phyloP scores from a whole-genome alignment of 2,329 filamentous ascomycete species.

The Hymenoscyphus infarciens region DNA sequence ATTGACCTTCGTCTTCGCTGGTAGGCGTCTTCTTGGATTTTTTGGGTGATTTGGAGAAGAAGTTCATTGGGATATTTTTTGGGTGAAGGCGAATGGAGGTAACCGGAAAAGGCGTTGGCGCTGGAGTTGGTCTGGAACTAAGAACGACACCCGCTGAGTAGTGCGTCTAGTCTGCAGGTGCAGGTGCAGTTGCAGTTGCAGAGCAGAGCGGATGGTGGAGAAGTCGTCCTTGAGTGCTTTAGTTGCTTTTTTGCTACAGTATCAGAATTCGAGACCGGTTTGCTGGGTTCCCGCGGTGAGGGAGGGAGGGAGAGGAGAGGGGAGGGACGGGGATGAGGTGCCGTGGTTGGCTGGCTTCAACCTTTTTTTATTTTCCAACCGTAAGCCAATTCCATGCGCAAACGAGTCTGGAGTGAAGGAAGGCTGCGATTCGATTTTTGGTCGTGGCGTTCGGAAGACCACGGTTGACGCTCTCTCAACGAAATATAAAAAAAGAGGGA shows the following conservation, averaged over 20 bases:
- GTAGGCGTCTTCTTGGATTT: slow-evolving; percentile 34
- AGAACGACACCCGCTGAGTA: slow-evolving; percentile 2
- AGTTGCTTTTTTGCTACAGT: no score
- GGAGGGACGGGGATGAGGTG: neutral
- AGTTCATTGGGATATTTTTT: slow-evolving; percentile 30
- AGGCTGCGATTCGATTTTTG: neutral
- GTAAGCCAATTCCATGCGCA: slow-evolving; percentile 7
- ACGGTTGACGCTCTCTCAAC: neutral
- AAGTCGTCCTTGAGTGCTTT: neutral
- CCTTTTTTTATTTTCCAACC: neutral
- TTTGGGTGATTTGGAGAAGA: slow-evolving; percentile 37
- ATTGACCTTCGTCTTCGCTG: slow-evolving; percentile 27
- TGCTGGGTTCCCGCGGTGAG: slow-evolving; percentile 7
- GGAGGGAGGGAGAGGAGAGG: neutral
- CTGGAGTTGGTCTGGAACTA: neutral
- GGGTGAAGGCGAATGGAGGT: neutral
- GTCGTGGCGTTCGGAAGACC: neutral
- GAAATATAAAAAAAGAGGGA: neutral
- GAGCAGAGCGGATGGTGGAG: neutral
- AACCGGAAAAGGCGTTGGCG: neutral
- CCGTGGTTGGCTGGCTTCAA: slow-evolving; percentile 10
- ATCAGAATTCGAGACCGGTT: neutral
- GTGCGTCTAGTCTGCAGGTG: neutral
- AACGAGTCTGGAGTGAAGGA: neutral
- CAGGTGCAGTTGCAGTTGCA: neutral